Evolutionary conservation across 106 monocot species (phyloP).

Genomic region (Dendrobium catenatum): DNA sequence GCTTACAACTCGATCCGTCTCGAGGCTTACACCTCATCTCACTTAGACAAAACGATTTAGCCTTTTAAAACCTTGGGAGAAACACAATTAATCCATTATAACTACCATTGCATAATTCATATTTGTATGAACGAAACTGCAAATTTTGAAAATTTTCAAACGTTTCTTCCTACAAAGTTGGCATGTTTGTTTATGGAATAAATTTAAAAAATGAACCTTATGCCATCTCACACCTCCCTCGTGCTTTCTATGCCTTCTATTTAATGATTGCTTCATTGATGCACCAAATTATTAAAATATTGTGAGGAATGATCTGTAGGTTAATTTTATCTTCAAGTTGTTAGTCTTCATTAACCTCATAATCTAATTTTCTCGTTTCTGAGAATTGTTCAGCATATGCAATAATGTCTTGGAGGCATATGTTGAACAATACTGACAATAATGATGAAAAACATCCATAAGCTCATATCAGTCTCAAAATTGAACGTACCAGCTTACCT

Average conservation of each 20-base stretch:
- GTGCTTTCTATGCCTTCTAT: neutral
- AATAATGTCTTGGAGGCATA: neutral
- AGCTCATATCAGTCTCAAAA: neutral
- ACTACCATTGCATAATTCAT: neutral
- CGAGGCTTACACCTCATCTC: too few relatives aligned
- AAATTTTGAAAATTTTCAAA: neutral
- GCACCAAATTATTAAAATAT: too few relatives aligned
- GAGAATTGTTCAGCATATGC: too few relatives aligned
- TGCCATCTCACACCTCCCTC: neutral
- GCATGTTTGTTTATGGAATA: neutral
- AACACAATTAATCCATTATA: neutral
- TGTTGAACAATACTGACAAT: neutral
- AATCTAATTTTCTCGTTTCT: too few relatives aligned
- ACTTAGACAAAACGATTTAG: too few relatives aligned
- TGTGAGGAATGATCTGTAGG: too few relatives aligned
- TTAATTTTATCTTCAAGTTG: too few relatives aligned
- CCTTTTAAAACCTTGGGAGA: too few relatives aligned
- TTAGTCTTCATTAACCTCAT: too few relatives aligned
- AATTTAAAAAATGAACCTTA: neutral
- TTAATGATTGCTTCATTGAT: neutral
- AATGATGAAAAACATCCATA: neutral
- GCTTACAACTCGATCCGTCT: too few relatives aligned
- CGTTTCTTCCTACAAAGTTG: neutral
- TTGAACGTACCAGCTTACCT: constrained; percentile 34
- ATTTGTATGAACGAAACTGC: neutral